These are phyloP conservation scores for Penicillium coprophilum DNA, from an alignment of 495 filamentous ascomycete species.

Conservation along the genomic window DNA sequence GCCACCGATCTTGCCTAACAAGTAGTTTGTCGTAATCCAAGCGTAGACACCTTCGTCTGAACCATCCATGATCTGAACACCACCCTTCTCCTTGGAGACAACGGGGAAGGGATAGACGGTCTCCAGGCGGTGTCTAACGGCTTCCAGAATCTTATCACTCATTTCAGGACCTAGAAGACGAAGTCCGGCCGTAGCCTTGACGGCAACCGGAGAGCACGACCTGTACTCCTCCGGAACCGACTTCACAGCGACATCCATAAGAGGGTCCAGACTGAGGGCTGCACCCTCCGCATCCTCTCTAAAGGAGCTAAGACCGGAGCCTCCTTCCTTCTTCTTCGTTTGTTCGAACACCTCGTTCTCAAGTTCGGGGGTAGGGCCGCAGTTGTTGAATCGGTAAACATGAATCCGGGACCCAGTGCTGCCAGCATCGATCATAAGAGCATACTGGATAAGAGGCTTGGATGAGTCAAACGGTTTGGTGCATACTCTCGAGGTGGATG, in stretches of 20 bases:
- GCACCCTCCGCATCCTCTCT: conserved; percentile 80
- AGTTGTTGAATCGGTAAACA: conserved; percentile 99
- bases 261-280: conserved; percentile 81
- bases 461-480: conserved; percentile 74
- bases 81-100: conserved; percentile 76
- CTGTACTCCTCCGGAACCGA: conserved; percentile 84
- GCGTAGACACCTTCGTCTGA: conserved; percentile 97
- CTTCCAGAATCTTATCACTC: conserved; percentile 79
- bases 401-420: conserved; percentile 98
- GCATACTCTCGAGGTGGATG: conserved; percentile 60
- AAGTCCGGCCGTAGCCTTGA: conserved; percentile 95
- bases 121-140: conserved; percentile 82
- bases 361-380: conserved; percentile 89
- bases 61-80: conserved; percentile 94
- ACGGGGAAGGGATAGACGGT: conserved; percentile 91
- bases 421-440: conserved; percentile 96
- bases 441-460: conserved; percentile 95
- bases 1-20: conserved; percentile 94
- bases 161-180: conserved; percentile 79
- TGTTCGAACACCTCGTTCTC: conserved; percentile 89
- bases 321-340: conserved; percentile 74
- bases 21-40: conserved; percentile 98
- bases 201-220: conserved; percentile 83
- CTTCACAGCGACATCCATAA: conserved; percentile 81
- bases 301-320: conserved; percentile 85